phyloP scores from a whole-genome alignment of 495 filamentous ascomycete genomes.

The Xylaria telfairii region DNA sequence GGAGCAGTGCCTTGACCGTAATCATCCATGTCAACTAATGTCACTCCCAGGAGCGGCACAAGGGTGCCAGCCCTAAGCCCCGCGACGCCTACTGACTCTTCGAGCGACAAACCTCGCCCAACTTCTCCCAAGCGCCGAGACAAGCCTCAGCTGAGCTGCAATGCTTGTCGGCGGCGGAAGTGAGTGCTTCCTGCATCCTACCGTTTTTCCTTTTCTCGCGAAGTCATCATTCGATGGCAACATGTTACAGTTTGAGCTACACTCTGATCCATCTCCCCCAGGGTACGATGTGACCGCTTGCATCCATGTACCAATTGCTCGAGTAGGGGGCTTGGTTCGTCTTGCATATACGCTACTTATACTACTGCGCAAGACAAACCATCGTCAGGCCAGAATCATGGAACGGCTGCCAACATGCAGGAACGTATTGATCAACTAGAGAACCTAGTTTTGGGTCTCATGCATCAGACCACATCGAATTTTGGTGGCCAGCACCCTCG shows the following conservation, averaged over 20 bases:
- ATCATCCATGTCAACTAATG: not conserved
- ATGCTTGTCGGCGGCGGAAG: conserved; percentile 30
- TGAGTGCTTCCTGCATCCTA: not conserved
- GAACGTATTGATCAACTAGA: conserved; percentile 32
- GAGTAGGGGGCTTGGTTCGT: conserved; percentile 22
- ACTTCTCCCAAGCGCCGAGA: conserved; percentile 24
- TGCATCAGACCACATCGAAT: conserved; percentile 11
- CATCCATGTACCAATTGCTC: conserved; percentile 33
- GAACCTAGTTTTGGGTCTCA: conserved; percentile 25
- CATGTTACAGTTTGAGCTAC: not conserved
- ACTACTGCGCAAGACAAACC: not conserved
- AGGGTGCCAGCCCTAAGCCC: not conserved
- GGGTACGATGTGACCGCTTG: conserved; percentile 29
- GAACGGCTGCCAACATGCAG: conserved; percentile 22
- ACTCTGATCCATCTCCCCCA: no score
- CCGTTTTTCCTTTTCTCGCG: not conserved
- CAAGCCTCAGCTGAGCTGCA: conserved; percentile 31
- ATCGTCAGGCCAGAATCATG: conserved; percentile 6
- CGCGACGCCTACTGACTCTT: not conserved
- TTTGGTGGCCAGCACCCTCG: not conserved
- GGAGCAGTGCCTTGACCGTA: not conserved
- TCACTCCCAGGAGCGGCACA: not conserved
- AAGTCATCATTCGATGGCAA: not conserved
- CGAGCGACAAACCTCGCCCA: not conserved
- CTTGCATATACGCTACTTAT: conserved; percentile 24